Conservation (phyloP, 345 rosid genomes). For the Pseudoturritis turrita region DNA sequence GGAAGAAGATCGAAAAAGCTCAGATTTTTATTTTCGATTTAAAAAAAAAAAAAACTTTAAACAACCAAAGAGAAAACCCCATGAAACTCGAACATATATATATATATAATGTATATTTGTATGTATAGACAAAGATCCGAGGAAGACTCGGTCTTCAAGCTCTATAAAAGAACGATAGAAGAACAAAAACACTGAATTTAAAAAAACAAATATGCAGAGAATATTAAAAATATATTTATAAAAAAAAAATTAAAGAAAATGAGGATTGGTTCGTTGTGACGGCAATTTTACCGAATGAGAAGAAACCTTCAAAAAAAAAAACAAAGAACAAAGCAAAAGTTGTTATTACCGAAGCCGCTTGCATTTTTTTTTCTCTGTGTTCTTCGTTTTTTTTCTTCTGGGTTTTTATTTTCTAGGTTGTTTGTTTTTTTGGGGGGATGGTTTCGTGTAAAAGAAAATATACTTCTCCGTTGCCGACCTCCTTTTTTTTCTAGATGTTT, state of each 20-base stretch:
- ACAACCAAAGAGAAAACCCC: not conserved
- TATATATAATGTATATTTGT: not conserved
- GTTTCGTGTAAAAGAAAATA: not conserved
- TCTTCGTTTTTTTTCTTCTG: not conserved
- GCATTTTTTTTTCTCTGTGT: conserved; percentile 36
- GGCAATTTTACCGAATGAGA: conserved; percentile 12
- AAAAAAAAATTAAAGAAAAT: not conserved
- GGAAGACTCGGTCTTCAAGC: conserved; percentile 27
- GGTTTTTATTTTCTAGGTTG: not conserved
- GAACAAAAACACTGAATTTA: not conserved
- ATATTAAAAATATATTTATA: not conserved
- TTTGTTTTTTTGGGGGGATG: not conserved
- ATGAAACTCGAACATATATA: conserved; percentile 2
- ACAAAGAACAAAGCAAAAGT: not conserved
- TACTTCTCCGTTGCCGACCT: not conserved
- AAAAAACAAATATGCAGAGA: not conserved
- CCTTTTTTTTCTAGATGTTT: conserved; percentile 8
- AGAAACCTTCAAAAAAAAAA: not conserved
- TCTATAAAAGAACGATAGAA: conserved; percentile 2
- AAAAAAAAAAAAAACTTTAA: not conserved
- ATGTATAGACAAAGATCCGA: conserved; percentile 32
- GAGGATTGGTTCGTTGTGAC: conserved; percentile 14
- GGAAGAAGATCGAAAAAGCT: not conserved
- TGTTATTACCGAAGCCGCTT: conserved; percentile 39
- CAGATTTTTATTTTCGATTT: not conserved